Evolutionary conservation across 371 early-diverging fungal genomes (phyloP).

Genomic region (Mucor irregularis): DNA sequence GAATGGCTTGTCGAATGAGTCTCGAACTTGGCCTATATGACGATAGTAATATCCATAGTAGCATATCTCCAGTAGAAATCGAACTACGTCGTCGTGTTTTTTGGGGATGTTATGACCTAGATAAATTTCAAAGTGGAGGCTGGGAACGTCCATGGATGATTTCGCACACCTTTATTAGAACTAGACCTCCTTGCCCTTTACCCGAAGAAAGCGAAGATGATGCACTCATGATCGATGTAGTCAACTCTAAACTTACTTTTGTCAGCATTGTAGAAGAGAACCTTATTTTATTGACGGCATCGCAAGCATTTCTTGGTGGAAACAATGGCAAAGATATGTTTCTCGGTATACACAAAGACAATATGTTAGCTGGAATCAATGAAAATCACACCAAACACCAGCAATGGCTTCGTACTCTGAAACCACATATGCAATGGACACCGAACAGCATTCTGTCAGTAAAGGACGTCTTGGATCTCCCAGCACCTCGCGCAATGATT

Average conservation of each 20-base stretch:
- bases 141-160: slow-evolving; percentile 43
- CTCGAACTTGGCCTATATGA: slow-evolving; percentile 28
- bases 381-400: neutral
- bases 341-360: neutral
- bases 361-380: neutral
- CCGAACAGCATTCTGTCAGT: slow-evolving; percentile 18
- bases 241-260: neutral
- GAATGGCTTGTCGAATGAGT: slow-evolving; percentile 38
- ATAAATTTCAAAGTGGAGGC: slow-evolving; percentile 35
- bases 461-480: slow-evolving; percentile 26
- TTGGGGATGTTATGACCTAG: slow-evolving; percentile 35
- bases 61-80: slow-evolving; percentile 9
- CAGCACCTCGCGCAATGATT: slow-evolving; percentile 22
- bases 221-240: neutral
- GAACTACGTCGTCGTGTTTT: slow-evolving; percentile 23
- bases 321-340: neutral
- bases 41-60: slow-evolving; percentile 11
- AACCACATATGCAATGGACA: slow-evolving; percentile 32
- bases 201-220: slow-evolving; percentile 18
- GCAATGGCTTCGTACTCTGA: slow-evolving; percentile 11
- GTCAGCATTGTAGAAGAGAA: slow-evolving; percentile 6
- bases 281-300: neutral
- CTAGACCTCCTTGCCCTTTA: slow-evolving; percentile 4
- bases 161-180: slow-evolving; percentile 6
- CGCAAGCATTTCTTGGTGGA: neutral